These are phyloP conservation scores for Gossypium raimondii DNA, from an alignment of 345 rosid genomes.

Conservation along the genomic window DNA sequence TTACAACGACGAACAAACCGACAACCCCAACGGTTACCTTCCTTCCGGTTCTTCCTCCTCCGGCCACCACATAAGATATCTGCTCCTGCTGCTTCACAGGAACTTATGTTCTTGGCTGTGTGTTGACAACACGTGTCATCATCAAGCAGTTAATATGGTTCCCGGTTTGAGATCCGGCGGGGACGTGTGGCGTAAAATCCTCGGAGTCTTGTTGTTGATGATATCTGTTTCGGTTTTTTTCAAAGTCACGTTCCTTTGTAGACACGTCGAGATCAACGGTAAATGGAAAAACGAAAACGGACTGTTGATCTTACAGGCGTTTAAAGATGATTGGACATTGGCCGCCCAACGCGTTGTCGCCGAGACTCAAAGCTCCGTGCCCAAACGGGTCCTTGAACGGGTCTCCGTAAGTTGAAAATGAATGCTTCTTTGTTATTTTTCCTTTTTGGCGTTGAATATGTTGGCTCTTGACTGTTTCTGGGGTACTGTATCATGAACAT, in stretches of 20 bases:
- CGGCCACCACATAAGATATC: slow-evolving; percentile 34
- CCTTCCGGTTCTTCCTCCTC: slow-evolving; percentile 18
- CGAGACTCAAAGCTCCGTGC: slow-evolving; percentile 34
- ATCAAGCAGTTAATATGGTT: slow-evolving; percentile 39
- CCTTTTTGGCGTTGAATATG: slow-evolving; percentile 17
- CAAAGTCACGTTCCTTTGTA: slow-evolving; percentile 44
- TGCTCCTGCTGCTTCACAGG: slow-evolving; percentile 35
- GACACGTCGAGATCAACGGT: slow-evolving; percentile 27
- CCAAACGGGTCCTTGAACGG: slow-evolving; percentile 55
- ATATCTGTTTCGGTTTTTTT: slow-evolving; percentile 55
- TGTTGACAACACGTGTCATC: slow-evolving; percentile 37
- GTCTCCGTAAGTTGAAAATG: slow-evolving; percentile 44
- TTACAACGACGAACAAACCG: slow-evolving; percentile 32
- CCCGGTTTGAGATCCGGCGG: slow-evolving; percentile 51
- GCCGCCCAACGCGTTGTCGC: slow-evolving; percentile 62
- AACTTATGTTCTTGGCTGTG: slow-evolving; percentile 29
- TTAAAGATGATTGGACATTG: slow-evolving; percentile 51
- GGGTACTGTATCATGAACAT: not conserved
- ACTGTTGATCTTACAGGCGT: slow-evolving; percentile 36
- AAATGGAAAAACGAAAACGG: slow-evolving; percentile 27
- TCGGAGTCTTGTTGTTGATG: slow-evolving; percentile 42
- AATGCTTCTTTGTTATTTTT: not conserved
- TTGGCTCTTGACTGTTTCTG: slow-evolving; percentile 20
- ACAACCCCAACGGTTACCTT: slow-evolving; percentile 19
- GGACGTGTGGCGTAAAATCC: slow-evolving; percentile 43